Base-by-base conservation (phyloP, 306 rosid species). In the Dalbergia oliveri region DNA sequence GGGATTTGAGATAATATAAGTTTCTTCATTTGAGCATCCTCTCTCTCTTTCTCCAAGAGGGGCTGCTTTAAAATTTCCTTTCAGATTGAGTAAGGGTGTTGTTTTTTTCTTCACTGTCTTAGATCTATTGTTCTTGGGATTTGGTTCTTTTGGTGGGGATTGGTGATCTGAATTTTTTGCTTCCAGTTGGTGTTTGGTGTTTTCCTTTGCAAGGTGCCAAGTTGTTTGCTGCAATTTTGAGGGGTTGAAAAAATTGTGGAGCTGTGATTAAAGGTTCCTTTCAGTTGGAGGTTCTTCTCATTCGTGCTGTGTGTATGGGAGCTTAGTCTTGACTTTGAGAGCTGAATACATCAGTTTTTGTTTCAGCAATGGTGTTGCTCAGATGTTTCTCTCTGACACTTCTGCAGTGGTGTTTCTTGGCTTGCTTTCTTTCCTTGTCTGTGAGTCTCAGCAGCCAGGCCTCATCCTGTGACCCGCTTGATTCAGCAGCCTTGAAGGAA, bases 401-500 rank as follows among this genome's bases (percentile, higher is more conserved):
- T 64, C 53, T 88, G 79, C 82, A 66, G 70, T 88, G 87, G 84
- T 72, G 89, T 41, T 60, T 88, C 33, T 77, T 87, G 69, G 85
- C 86, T 79, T 90, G 86, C 79, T 88, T 84, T 21, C 44, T 88
- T 75, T 80, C 67, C 82, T 81, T 72, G 10, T 87, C 86, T 74
- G 39, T 81, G 67, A 84, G 84, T 81, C 84, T 88, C 57, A 66
- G 70, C 58, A 66, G 58, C 63, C 57, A 79, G 43, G 72, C 49
- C n/a, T 41, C 9, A 58, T 63, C 85, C 26, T 92, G 94, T 79
- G 69, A 92, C 81, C 88, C 87, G 11, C 70, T 56, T 56, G 97
- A 92, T 90, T 70, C 85, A 50, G 57, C 71, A 80, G 93, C 94
- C 7, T 75, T 92, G 75, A 92, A 85, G 75, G 89, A 84, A 66